Base-by-base conservation (phyloP, 1,284 basidiomycete species). In the Ustilago hordei region DNA sequence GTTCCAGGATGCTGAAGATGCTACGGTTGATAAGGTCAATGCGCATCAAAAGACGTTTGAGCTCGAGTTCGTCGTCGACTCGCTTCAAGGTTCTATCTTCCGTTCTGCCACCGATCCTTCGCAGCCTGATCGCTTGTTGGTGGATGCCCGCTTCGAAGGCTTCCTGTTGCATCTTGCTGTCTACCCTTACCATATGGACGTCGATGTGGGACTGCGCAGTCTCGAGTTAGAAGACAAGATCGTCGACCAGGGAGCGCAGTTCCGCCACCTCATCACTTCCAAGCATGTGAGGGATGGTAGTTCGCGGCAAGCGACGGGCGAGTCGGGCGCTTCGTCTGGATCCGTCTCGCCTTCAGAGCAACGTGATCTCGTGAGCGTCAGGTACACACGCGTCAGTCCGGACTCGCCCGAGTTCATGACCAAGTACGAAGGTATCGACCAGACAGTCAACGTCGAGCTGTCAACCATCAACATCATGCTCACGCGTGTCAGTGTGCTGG, bases 391-490 rank as follows among this genome's bases (percentile, higher is more conserved):
- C 48, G 93, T 92, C 0, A 92, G 97, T 84, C 91, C 91, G 80
- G 90, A 91, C 45, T 95, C 94, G 3, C 95, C 97, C 0, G 94
- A 98, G 81, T 98, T 93, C 86, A 87, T 91, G 82, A 91, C 91
- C 2, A 88, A 91, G 8, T 93, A 93, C 86, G 94, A 96, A 75
- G 93, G 93, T 15, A 91, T 96, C 61, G 93, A 98, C 41, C 93
- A 98, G 87, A 93, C 88, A 67, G 91, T 99, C 66, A 92, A 95
- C 82, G 91, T 95, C 69, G 91, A 92, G 80, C 89, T 99, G 52
- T 97, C 96, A 4, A 98, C 97, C 0, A 92, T 99, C 87, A 90
- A 95, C 73, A 91, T 99, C 86, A 91, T 92, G 69, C 91, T 94
- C 1, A 93, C 93, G 4, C 95, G 97, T 2, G 94, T 95, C 83